Percentiles rank a stretch among this genome's conserved stretches.
These are phyloP conservation scores for Stemphylium vesicarium DNA, from an alignment of 2,329 filamentous ascomycete species.

Conservation along the genomic window DNA sequence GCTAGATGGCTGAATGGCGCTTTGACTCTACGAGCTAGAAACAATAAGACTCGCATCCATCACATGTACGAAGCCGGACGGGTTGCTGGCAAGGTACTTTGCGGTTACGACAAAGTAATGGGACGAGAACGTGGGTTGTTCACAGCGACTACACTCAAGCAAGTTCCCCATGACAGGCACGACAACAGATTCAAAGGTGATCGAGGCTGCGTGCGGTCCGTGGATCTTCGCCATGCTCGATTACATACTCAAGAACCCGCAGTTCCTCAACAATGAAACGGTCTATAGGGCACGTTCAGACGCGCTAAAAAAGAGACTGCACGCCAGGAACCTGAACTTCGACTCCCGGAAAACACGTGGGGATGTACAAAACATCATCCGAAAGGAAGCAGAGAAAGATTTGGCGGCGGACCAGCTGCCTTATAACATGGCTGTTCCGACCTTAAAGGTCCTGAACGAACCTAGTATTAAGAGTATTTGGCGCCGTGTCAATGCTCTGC, in stretches of 20 bases:
- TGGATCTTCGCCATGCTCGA: background rate
- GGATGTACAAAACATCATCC: background rate
- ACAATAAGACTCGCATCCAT: background rate
- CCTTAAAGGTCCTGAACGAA: background rate
- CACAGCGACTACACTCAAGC: background rate
- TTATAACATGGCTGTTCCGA: background rate
- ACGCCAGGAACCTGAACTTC: background rate
- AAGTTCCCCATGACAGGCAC: background rate
- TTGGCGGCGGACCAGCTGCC: background rate
- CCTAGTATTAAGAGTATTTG: background rate
- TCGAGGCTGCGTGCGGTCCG: background rate
- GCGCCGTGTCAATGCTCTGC: background rate
- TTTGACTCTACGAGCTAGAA: background rate
- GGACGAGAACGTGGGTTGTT: background rate
- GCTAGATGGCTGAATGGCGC: conserved; percentile 1
- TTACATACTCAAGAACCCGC: background rate
- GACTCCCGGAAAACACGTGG: background rate
- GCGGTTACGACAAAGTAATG: background rate
- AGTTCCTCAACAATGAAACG: background rate
- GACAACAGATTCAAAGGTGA: background rate
- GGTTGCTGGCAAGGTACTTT: background rate
- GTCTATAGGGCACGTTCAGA: no score
- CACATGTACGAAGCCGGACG: background rate
- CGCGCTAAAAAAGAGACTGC: background rate
- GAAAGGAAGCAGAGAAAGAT: background rate